Percentiles rank a stretch among this genome's conserved stretches.
Conservation (phyloP, 1,284 basidiomycete species). For the Xerocomus nothofagi region DNA sequence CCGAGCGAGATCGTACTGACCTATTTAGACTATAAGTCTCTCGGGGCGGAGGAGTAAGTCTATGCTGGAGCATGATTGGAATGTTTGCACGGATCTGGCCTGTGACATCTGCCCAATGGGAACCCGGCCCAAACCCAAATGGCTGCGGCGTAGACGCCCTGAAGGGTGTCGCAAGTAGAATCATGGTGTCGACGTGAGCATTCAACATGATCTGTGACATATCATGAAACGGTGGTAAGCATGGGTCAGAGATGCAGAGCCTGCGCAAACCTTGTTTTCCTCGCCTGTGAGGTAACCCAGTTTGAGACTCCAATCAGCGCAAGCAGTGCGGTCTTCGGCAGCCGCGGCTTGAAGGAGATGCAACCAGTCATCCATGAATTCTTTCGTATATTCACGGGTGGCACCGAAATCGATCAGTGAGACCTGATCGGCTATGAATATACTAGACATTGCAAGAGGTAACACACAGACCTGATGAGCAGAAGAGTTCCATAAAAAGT, state of each 20-base stretch:
- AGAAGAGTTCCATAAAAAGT: constrained; percentile 85
- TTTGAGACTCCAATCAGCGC: constrained; percentile 72
- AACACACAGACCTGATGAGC: constrained; percentile 47
- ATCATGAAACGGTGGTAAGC: background rate
- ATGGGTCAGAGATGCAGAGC: background rate
- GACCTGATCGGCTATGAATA: constrained; percentile 46
- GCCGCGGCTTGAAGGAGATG: constrained; percentile 80
- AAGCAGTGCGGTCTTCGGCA: constrained; percentile 65
- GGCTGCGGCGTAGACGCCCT: constrained; percentile 60
- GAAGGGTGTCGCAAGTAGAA: constrained; percentile 82
- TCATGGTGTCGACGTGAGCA: constrained; percentile 87
- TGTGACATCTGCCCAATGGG: constrained; percentile 70
- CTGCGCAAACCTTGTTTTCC: constrained; percentile 66
- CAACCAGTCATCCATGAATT: constrained; percentile 91
- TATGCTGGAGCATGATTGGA: constrained; percentile 87
- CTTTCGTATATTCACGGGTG: constrained; percentile 80
- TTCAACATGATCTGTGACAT: constrained; percentile 74
- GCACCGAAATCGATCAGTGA: constrained; percentile 98
- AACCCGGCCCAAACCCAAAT: constrained; percentile 67
- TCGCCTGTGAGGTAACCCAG: constrained; percentile 91
- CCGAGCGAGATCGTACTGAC: constrained; percentile 37
- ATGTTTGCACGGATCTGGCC: constrained; percentile 77
- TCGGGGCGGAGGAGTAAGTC: constrained; percentile 88
- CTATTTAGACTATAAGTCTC: constrained; percentile 95
- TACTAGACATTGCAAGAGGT: background rate